These are phyloP conservation scores for Phylloporus sp. DNA, from an alignment of 768 basidiomycete species.

Conservation along the genomic window DNA sequence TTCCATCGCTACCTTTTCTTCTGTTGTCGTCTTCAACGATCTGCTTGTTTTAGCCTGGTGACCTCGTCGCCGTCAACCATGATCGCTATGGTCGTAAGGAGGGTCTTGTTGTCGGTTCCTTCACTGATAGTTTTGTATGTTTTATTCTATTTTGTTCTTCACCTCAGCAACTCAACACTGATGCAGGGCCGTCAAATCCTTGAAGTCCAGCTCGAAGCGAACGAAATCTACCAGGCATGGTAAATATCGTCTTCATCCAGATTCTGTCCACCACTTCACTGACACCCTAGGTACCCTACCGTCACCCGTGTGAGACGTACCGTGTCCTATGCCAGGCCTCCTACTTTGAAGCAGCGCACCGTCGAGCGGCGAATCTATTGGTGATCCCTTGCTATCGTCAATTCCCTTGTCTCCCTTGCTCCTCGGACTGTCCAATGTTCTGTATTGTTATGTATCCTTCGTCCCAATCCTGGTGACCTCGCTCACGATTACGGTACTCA, in stretches of 20 bases:
- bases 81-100: conserved; percentile 62
- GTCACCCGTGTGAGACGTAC: conserved; percentile 77
- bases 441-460: conserved; percentile 33
- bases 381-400: conserved; percentile 35
- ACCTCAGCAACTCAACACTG: neutral
- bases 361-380: conserved; percentile 76
- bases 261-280: conserved; percentile 3
- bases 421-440: conserved; percentile 23
- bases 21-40: neutral
- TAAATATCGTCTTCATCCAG: conserved; percentile 23
- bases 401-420: neutral
- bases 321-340: conserved; percentile 54
- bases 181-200: conserved; percentile 75
- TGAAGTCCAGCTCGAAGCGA: conserved; percentile 73
- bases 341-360: conserved; percentile 47
- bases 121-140: conserved; percentile 66
- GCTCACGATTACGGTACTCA: conserved; percentile 41
- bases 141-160: neutral
- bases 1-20: neutral
- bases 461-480: neutral
- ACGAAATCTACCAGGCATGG: conserved; percentile 68
- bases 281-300: conserved; percentile 59
- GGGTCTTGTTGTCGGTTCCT: conserved; percentile 76
- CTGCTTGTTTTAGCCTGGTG: conserved; percentile 54
- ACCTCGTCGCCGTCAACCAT: conserved; percentile 75